These are phyloP conservation scores for Saccharomyces jurei DNA, from an alignment of 805 yeast species.

Conservation along the genomic window DNA sequence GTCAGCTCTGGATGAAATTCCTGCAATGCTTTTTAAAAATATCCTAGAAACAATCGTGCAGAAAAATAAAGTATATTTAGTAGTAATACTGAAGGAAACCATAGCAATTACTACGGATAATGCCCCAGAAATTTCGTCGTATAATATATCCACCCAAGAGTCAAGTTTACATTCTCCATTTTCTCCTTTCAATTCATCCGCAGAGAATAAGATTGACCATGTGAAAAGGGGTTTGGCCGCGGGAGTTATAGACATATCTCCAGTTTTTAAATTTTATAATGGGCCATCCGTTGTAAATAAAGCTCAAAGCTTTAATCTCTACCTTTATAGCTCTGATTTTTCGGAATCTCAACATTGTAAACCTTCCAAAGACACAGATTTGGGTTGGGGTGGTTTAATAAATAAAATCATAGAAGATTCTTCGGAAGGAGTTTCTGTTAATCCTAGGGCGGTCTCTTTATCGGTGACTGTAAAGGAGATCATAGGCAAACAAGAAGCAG, in stretches of 20 bases:
- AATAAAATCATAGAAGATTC: constrained; percentile 74
- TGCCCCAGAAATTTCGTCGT: not conserved
- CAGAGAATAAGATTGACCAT: constrained; percentile 7
- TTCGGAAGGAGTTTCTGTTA: constrained; percentile 66
- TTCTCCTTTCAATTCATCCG: constrained; percentile 12
- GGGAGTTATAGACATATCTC: constrained; percentile 78
- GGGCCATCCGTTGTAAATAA: constrained; percentile 55
- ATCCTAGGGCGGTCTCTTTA: constrained; percentile 70
- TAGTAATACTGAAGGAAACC: constrained; percentile 67
- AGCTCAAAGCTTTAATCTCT: constrained; percentile 62
- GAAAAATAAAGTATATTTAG: constrained; percentile 61
- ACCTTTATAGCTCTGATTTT: constrained; percentile 58
- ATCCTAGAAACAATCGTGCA: constrained; percentile 58
- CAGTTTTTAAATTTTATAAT: constrained; percentile 60
- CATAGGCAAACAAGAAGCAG: constrained; percentile 38
- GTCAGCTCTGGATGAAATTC: constrained; percentile 54
- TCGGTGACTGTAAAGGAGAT: constrained; percentile 68
- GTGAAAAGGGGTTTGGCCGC: constrained; percentile 78
- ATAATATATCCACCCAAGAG: constrained; percentile 10
- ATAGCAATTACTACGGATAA: constrained; percentile 31
- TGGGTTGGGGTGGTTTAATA: constrained; percentile 85
- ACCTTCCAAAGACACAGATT: constrained; percentile 21
- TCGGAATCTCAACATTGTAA: constrained; percentile 25
- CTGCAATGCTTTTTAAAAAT: constrained; percentile 73
- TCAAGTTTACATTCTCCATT: constrained; percentile 17